Percentiles rank a stretch among this genome's conserved stretches.
phyloP scores from a whole-genome alignment of 805 yeast species.

The Wickerhamia fluorescens region DNA sequence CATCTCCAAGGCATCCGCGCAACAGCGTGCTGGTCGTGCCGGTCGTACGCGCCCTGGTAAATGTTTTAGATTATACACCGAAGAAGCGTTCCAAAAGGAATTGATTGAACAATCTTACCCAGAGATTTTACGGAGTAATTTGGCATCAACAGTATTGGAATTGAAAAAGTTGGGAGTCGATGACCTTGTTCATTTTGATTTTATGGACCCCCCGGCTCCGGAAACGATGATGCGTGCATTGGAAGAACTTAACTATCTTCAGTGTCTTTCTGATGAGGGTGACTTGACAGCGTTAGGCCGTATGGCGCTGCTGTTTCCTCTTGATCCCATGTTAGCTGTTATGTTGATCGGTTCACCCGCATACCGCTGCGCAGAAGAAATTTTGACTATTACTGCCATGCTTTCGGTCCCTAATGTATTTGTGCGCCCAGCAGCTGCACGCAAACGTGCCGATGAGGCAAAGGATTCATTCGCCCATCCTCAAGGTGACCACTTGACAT shows the following conservation, averaged over 20 bases:
- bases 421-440: constrained; percentile 83
- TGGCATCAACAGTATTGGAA: constrained; percentile 87
- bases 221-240: constrained; percentile 99
- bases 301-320: constrained; percentile 85
- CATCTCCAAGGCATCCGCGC: constrained; percentile 94
- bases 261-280: constrained; percentile 89
- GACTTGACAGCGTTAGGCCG: constrained; percentile 85
- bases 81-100: constrained; percentile 92
- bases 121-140: constrained; percentile 84
- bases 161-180: constrained; percentile 91
- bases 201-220: constrained; percentile 99
- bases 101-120: constrained; percentile 94
- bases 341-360: constrained; percentile 84
- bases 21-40: constrained; percentile 99
- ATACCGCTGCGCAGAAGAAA: constrained; percentile 81
- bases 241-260: constrained; percentile 86
- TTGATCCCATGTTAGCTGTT: constrained; percentile 93
- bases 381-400: constrained; percentile 82
- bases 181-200: constrained; percentile 94
- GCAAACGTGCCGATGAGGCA: constrained; percentile 86
- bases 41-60: constrained; percentile 99
- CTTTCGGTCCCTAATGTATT: constrained; percentile 91
- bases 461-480: constrained; percentile 85
- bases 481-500: constrained; percentile 90
- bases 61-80: constrained; percentile 93